phyloP scores from a whole-genome alignment of 768 basidiomycete species.

The Auricularia sp. region DNA sequence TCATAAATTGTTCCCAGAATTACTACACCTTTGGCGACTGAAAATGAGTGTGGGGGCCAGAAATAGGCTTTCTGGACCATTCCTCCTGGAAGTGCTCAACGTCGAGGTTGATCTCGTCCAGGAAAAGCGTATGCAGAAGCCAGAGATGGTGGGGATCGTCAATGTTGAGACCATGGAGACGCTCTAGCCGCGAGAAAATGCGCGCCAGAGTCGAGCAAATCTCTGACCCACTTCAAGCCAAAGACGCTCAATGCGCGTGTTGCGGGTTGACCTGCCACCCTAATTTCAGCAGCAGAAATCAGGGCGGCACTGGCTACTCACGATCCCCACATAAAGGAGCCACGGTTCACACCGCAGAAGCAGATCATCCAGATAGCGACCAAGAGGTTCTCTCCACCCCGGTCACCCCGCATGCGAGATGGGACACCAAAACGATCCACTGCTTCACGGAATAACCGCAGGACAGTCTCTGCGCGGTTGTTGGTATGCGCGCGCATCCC shows the following conservation, averaged over 20 bases:
- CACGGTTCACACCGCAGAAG: not conserved
- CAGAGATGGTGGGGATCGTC: constrained; percentile 1
- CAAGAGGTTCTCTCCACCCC: constrained; percentile 4
- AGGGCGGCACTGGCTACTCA: not conserved
- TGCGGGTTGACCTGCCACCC: constrained; percentile 2
- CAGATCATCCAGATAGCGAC: constrained; percentile 9
- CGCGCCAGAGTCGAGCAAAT: constrained; percentile 2
- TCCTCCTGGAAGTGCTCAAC: not conserved
- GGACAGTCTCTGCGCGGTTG: constrained; percentile 2
- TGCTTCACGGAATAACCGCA: not conserved
- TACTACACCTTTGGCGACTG: not conserved
- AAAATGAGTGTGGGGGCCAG: not conserved
- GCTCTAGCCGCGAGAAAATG: constrained; percentile 4
- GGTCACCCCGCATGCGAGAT: constrained; percentile 1
- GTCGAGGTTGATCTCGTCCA: constrained; percentile 4
- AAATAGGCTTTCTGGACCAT: constrained; percentile 5
- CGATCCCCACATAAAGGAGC: constrained; percentile 9
- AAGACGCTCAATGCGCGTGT: constrained; percentile 6
- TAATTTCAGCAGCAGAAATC: not conserved
- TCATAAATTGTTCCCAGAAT: not conserved
- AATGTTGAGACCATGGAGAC: not conserved
- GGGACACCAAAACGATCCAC: constrained; percentile 1
- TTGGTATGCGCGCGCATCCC: constrained; percentile 1
- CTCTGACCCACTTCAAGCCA: constrained; percentile 6
- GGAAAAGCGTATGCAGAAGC: constrained; percentile 7